A percentile compares a stretch with the other conserved stretches of the same genome.
Evolutionary conservation across 169 alveolate genomes (phyloP).

Genomic region (Plasmodium inui): DNA sequence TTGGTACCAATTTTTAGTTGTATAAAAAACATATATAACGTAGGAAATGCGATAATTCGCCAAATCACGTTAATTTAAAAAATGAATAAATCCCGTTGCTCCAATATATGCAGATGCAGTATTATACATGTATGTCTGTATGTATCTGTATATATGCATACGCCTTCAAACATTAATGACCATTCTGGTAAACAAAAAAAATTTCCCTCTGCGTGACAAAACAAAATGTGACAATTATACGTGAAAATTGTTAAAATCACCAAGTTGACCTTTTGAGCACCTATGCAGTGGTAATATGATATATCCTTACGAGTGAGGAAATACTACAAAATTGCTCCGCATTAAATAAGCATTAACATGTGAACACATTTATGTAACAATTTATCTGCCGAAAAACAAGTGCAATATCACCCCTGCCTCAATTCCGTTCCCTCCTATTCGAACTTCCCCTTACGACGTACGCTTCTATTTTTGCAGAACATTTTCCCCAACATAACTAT

Average conservation of each 20-base stretch:
- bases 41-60: background rate
- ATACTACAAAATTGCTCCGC: background rate
- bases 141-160: background rate
- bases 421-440: background rate
- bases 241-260: background rate
- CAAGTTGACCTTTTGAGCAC: background rate
- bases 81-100: background rate
- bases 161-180: background rate
- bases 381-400: background rate
- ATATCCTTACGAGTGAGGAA: background rate
- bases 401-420: background rate
- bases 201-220: background rate
- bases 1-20: background rate
- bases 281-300: background rate
- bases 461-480: background rate
- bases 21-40: background rate
- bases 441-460: background rate
- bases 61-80: background rate
- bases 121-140: background rate
- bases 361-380: background rate
- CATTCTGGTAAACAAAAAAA: background rate
- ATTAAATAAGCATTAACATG: background rate
- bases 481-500: background rate
- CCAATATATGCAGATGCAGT: background rate
- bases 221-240: background rate